Base-by-base conservation (phyloP, 495 filamentous ascomycete genomes). In the Eremomyces bilateralis region DNA sequence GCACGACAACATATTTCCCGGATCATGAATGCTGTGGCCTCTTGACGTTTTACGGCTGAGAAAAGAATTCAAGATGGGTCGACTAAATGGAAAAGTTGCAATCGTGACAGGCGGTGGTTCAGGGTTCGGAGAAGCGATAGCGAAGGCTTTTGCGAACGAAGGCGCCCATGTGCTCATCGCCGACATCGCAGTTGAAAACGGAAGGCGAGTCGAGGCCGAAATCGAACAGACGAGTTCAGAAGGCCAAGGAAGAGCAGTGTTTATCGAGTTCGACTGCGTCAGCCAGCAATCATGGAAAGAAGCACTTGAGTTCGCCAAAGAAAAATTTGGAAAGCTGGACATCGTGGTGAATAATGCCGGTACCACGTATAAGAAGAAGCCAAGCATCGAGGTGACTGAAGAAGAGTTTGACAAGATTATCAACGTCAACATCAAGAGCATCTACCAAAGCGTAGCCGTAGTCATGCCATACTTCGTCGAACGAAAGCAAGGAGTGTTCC, bases 401-500 rank as follows among this genome's bases (percentile, higher is more conserved):
- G 18, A 39, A 13, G 31, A 34, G 15, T 34, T 36, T 20, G 32
- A 39, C 12, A 34, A 20, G 31, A 18, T 39, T 20, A 34, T 34
- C n/a, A 31, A 34, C 20, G 20, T 39, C 3, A 36, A 39, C 21
- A 28, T 39, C 32, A 39, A 39, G 31, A 13, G 18, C 8, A 21
- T 39, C 5, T 39, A 39, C 31, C 31, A 38, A 6, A 24, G 18
- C 6, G 31, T 16, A 4, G 31, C 20, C 5, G 37, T 39, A 6
- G n/a, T 39, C 8, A 17, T 39, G 17, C 37, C 37, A 16, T 39
- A 39, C 20, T 39, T 34, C 30, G 29, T 22, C 11, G 18, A 39
- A 27, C 8, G 21, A 31, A 34, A 38, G 13, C 10, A 6, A 17
- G 35, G 25, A 33, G 5, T 10, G 13, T 29, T 38, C 8, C 27